These are phyloP conservation scores for Barnettozyma vustinii DNA, from an alignment of 805 yeast genomes.

Conservation along the genomic window DNA sequence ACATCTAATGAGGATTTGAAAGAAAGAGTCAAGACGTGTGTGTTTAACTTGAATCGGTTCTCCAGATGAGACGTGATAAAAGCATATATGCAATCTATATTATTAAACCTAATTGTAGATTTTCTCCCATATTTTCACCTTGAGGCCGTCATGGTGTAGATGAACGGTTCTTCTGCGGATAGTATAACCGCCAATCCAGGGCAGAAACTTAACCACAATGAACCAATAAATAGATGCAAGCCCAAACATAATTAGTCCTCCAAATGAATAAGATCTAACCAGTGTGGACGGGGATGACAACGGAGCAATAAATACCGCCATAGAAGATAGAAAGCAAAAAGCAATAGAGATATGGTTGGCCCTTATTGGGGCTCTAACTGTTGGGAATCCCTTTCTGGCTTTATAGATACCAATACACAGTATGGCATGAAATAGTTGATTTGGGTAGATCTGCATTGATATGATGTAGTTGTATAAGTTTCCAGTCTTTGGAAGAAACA, in stretches of 20 bases:
- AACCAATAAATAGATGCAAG: slow-evolving; percentile 31
- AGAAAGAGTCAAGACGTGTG: slow-evolving; percentile 44
- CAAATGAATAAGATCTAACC: slow-evolving; percentile 12
- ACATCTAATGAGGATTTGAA: slow-evolving; percentile 36
- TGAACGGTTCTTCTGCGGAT: slow-evolving; percentile 7
- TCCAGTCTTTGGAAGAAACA: slow-evolving; percentile 27
- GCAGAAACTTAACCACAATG: slow-evolving; percentile 7
- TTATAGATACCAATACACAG: slow-evolving; percentile 53
- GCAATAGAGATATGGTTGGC: slow-evolving; percentile 31
- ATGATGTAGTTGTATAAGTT: slow-evolving; percentile 35
- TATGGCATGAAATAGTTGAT: slow-evolving; percentile 42
- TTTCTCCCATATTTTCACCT: slow-evolving; percentile 10
- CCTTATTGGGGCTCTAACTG: slow-evolving; percentile 42
- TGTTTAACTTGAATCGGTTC: slow-evolving; percentile 29
- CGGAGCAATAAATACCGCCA: slow-evolving; percentile 9
- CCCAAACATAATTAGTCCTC: slow-evolving; percentile 41
- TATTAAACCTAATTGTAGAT: background rate
- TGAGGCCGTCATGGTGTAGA: slow-evolving; percentile 8
- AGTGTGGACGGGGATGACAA: slow-evolving; percentile 10
- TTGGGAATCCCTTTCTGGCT: slow-evolving; percentile 42
- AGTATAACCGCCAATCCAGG: slow-evolving; percentile 12
- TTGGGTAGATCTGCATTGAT: slow-evolving; percentile 40
- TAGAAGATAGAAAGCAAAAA: slow-evolving; percentile 12
- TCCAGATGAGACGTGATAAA: background rate
- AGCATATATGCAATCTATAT: background rate